Evolutionary conservation across 805 yeast species (phyloP).

Genomic region (Saccharomycopsis fibuligera): DNA sequence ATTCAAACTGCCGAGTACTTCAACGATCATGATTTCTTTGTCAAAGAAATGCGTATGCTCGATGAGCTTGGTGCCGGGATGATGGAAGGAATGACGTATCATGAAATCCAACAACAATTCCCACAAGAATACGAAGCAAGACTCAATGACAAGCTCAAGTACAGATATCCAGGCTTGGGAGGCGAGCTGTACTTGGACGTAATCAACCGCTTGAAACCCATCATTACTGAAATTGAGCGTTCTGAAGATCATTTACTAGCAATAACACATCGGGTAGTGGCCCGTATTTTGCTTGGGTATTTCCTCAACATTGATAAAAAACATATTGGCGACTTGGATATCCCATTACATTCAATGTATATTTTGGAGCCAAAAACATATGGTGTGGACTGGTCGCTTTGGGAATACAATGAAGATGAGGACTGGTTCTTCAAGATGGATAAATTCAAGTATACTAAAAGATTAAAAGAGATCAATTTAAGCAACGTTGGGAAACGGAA

Average conservation of each 20-base stretch:
- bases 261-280: constrained; percentile 85
- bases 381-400: constrained; percentile 90
- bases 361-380: constrained; percentile 89
- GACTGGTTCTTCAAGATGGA: constrained; percentile 65
- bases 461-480: constrained; percentile 16
- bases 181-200: constrained; percentile 96
- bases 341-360: constrained; percentile 87
- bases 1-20: constrained; percentile 72
- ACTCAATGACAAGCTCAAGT: constrained; percentile 67
- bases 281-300: constrained; percentile 81
- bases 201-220: constrained; percentile 79
- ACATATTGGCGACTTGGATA: constrained; percentile 82
- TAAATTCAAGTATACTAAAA: constrained; percentile 22
- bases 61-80: constrained; percentile 91
- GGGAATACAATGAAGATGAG: constrained; percentile 80
- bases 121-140: constrained; percentile 81
- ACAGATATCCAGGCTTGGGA: constrained; percentile 94
- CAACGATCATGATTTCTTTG: constrained; percentile 64
- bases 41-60: constrained; percentile 88
- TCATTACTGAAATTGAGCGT: constrained; percentile 88
- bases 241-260: constrained; percentile 81
- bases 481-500: constrained; percentile 15
- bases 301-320: constrained; percentile 77
- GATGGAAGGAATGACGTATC: constrained; percentile 88
- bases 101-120: constrained; percentile 62